phyloP scores from a whole-genome alignment of 2,329 filamentous ascomycete genomes.

The Mycosphaerella sp. region DNA sequence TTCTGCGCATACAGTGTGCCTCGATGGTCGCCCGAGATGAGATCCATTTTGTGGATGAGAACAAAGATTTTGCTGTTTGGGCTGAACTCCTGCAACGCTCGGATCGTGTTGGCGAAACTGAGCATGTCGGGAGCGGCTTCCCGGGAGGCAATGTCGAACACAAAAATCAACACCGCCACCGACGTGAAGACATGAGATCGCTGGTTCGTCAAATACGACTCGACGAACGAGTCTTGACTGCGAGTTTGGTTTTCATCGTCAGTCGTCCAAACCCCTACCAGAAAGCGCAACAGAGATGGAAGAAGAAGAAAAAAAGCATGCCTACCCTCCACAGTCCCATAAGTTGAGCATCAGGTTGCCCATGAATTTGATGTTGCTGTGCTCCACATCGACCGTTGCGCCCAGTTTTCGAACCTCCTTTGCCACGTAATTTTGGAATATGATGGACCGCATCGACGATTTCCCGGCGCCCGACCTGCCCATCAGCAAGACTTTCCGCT shows the following conservation, averaged over 20 bases:
- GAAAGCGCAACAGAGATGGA: neutral
- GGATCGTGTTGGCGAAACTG: constrained; percentile 85
- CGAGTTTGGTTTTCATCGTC: neutral
- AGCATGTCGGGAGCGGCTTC: constrained; percentile 90
- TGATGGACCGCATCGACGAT: constrained; percentile 96
- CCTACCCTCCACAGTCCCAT: constrained; percentile 92
- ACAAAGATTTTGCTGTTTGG: constrained; percentile 79
- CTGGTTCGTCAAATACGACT: constrained; percentile 94
- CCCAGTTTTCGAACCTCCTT: constrained; percentile 89
- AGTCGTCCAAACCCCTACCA: no score
- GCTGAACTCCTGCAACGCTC: constrained; percentile 80
- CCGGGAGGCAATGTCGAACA: constrained; percentile 96
- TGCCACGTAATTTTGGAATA: constrained; percentile 98
- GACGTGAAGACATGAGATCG: constrained; percentile 94
- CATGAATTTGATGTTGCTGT: constrained; percentile 98
- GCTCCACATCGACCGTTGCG: constrained; percentile 96
- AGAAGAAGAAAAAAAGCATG: constrained; percentile 1
- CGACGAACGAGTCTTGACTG: constrained; percentile 96
- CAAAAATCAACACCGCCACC: constrained; percentile 95
- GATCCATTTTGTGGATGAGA: constrained; percentile 97
- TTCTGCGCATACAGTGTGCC: constrained; percentile 80
- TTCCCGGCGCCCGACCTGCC: constrained; percentile 97
- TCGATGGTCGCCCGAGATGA: constrained; percentile 74
- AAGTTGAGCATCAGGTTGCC: constrained; percentile 95
- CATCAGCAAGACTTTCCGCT: constrained; percentile 53